Base-by-base conservation (phyloP, 1,139 yeast genomes). In the Spathaspora sp. region DNA sequence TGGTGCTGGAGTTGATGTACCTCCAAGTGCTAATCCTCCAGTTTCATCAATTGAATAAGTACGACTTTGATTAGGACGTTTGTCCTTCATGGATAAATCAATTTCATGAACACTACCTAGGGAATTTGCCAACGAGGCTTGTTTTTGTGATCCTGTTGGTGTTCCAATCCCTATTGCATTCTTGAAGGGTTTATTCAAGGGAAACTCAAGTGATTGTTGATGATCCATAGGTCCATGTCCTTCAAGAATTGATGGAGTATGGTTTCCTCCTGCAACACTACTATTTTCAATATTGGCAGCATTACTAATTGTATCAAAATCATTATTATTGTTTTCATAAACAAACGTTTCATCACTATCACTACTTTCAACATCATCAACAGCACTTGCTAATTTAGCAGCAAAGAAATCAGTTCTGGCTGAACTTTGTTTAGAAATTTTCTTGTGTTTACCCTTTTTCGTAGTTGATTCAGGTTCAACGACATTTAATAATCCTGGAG, bases 291-390 rank as follows among this genome's bases (percentile, higher is more conserved):
- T 46, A 20, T 46, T 38, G 33, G 47, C 43, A 43, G 47, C 43
- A 43, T 43, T 49, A 34, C 43, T 50, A 4, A 46, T 42, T 9
- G 46, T 46, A 25, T 54, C 57, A 42, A 43, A 48, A 18, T 47
- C 53, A 49, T 50, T 51, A 33, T 51, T 61, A 46, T 66, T 68
- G 46, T 81, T 80, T 57, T 90, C 97, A 62, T 91, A 91, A 10
- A 91, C 97, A 73, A 91, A 91, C 1, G 96, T 89, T 63, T 93
- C 98, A 56, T 90, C 96, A 38, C 91, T 83, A 61, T 89, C 97
- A 38, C 91, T 84, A 41, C 86, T 81, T 49, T 87, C 90, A 23
- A 81, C 89, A 56, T 89, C 97, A 56, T 89, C 96, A 7, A 91
- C 96, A 0, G 98, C 98, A 52, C 90, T 85, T 7, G 97, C 97